A percentile compares a stretch with the other conserved stretches of the same genome.
phyloP scores from a whole-genome alignment of 352 stramenopile species.

The Phytopythium sindhum region DNA sequence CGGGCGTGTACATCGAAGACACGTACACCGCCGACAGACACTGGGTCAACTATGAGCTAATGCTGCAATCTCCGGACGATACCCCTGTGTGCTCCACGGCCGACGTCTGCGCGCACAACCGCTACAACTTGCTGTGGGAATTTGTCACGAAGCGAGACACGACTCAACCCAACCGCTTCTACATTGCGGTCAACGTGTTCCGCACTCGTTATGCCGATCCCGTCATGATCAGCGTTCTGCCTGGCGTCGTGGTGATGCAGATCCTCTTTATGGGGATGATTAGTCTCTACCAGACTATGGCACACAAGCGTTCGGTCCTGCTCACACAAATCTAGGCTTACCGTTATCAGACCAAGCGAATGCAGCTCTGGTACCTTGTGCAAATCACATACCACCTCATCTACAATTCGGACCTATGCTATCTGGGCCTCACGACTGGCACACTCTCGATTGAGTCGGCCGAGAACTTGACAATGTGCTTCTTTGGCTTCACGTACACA shows the following conservation, averaged over 20 bases:
- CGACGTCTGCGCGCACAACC: constrained; percentile 24
- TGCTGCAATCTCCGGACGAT: constrained; percentile 26
- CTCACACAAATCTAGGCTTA: constrained; percentile 28
- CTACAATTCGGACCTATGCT: constrained; percentile 19
- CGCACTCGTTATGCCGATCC: constrained; percentile 18
- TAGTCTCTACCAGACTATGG: background rate
- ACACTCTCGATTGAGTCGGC: background rate
- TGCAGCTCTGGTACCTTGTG: constrained; percentile 18
- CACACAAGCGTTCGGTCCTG: constrained; percentile 10
- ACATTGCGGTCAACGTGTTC: constrained; percentile 20
- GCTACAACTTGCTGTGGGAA: constrained; percentile 27
- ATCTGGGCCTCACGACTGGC: constrained; percentile 16
- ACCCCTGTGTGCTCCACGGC: constrained; percentile 21
- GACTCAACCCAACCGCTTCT: constrained; percentile 2
- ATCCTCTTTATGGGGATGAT: background rate
- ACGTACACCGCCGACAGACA: constrained; percentile 5
- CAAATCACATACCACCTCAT: constrained; percentile 20
- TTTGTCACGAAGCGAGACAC: constrained; percentile 5
- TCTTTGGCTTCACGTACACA: background rate
- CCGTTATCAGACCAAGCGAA: constrained; percentile 20
- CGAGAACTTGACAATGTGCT: background rate
- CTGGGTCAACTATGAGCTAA: constrained; percentile 23
- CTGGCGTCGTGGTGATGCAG: background rate
- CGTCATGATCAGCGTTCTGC: constrained; percentile 8
- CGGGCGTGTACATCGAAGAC: constrained; percentile 9